phyloP scores from a whole-genome alignment of 495 filamentous ascomycete species.

The Pseudoneurospora amorphoporcata region DNA sequence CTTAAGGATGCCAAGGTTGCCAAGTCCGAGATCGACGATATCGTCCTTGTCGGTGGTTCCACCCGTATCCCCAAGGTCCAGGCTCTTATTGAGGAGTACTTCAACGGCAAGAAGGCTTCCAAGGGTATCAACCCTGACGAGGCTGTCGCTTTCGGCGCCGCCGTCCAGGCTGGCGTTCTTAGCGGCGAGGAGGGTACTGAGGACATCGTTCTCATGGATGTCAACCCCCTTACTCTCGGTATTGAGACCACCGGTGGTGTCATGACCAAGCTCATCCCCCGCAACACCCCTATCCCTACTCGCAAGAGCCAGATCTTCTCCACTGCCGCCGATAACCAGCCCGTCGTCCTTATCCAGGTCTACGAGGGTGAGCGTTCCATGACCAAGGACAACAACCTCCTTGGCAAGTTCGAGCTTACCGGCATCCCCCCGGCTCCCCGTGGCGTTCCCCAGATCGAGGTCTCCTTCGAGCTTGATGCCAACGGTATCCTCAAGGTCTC shows the following conservation, averaged over 20 bases:
- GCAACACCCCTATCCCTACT: constrained; percentile 91
- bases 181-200: constrained; percentile 73
- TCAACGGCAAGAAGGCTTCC: constrained; percentile 85
- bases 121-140: constrained; percentile 99
- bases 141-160: constrained; percentile 93
- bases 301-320: constrained; percentile 98
- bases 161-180: constrained; percentile 93
- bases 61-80: constrained; percentile 98
- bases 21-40: constrained; percentile 78
- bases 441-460: constrained; percentile 95
- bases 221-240: constrained; percentile 95
- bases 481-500: constrained; percentile 97
- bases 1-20: constrained; percentile 86
- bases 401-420: constrained; percentile 97
- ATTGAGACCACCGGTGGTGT: constrained; percentile 98
- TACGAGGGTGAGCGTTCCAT: constrained; percentile 92
- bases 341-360: constrained; percentile 93
- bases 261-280: constrained; percentile 95
- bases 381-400: constrained; percentile 93
- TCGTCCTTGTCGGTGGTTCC: constrained; percentile 85
- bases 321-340: constrained; percentile 96
- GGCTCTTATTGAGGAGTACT: constrained; percentile 90
- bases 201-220: constrained; percentile 87
- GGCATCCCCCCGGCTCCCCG: constrained; percentile 89
- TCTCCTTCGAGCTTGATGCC: constrained; percentile 94